A percentile compares a stretch with the other conserved stretches of the same genome.
These are phyloP conservation scores for Cucurbita ficifolia DNA, from an alignment of 306 rosid species.

Conservation along the genomic window DNA sequence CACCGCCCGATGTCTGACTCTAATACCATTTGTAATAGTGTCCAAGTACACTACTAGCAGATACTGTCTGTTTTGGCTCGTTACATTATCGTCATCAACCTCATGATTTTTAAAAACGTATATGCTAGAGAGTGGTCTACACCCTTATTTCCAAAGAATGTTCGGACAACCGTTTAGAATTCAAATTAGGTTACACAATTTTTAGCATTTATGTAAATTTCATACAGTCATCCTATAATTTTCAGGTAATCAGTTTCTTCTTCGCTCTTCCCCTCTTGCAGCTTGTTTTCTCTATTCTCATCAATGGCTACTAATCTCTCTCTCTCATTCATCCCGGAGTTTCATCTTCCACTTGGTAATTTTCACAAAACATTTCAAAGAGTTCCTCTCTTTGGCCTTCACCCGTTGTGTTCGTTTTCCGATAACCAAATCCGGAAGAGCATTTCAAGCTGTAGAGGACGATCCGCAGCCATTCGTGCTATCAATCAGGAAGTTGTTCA, in stretches of 20 bases:
- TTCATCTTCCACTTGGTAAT: constrained; percentile 5
- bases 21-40: too few relatives aligned
- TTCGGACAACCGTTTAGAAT: too few relatives aligned
- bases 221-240: too few relatives aligned
- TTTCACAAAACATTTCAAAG: constrained; percentile 15
- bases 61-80: too few relatives aligned
- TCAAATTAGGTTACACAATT: too few relatives aligned
- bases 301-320: constrained; percentile 51
- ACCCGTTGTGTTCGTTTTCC: constrained; percentile 9
- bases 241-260: neutral
- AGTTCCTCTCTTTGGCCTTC: constrained; percentile 6
- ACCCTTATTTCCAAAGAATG: too few relatives aligned
- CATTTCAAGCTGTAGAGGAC: constrained; percentile 24
- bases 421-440: constrained; percentile 10
- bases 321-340: constrained; percentile 11
- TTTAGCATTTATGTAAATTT: too few relatives aligned
- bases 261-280: neutral
- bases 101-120: too few relatives aligned
- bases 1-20: too few relatives aligned
- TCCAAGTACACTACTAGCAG: fast-evolving
- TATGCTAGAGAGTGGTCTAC: too few relatives aligned
- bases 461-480: constrained; percentile 14
- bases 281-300: neutral
- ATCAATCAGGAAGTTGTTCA: constrained; percentile 26
- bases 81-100: too few relatives aligned